Conservation (phyloP, 441 rosid species). For the Erodium moschatum region DNA sequence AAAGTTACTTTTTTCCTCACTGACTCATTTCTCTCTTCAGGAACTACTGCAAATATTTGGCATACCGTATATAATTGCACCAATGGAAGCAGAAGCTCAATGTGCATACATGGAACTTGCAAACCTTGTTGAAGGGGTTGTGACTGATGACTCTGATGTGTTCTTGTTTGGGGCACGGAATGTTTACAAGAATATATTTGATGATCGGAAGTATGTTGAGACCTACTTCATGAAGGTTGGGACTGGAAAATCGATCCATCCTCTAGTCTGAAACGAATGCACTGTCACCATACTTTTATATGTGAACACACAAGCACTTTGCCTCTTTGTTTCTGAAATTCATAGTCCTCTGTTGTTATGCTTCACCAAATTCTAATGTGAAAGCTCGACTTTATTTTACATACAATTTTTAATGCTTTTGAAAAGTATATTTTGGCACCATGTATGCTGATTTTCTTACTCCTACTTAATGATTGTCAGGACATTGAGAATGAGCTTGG, state of each 20-base stretch:
- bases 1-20: neutral
- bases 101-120: conserved; percentile 88
- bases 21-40: conserved; percentile 29
- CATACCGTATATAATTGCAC: conserved; percentile 88
- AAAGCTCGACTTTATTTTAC: neutral
- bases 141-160: conserved; percentile 95
- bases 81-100: conserved; percentile 99
- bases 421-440: neutral
- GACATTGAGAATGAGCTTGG: conserved; percentile 93
- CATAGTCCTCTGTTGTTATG: neutral
- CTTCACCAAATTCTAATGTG: neutral
- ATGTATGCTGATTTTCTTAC: conserved; percentile 7
- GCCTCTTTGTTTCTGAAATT: neutral
- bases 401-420: too few relatives aligned
- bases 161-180: conserved; percentile 83
- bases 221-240: conserved; percentile 85
- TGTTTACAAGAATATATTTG: conserved; percentile 93
- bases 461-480: conserved; percentile 30
- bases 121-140: conserved; percentile 89
- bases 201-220: conserved; percentile 96
- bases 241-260: conserved; percentile 8
- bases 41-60: conserved; percentile 97
- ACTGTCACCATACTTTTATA: neutral
- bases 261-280: neutral
- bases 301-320: conserved; percentile 2